Percentiles rank a stretch among this genome's conserved stretches.
These are phyloP conservation scores for Entomophthora muscae DNA, from an alignment of 371 early-diverging fungal species.

Conservation along the genomic window DNA sequence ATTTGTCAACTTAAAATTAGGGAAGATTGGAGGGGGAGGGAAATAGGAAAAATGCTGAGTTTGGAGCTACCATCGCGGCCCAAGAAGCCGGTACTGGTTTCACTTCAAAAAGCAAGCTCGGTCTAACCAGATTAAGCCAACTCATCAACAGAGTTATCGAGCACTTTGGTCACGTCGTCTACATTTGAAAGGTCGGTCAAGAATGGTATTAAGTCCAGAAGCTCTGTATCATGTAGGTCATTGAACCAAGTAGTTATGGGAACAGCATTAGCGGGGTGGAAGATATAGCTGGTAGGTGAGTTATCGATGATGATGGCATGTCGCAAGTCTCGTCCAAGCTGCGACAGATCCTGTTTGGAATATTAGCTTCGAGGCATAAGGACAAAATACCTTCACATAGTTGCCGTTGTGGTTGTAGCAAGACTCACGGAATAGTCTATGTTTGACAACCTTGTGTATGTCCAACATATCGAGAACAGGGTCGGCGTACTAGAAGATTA, in stretches of 20 bases:
- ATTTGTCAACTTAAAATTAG: not conserved
- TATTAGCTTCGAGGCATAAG: not conserved
- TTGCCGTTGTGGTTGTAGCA: conserved; percentile 87
- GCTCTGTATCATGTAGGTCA: conserved; percentile 86
- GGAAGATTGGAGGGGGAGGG: not conserved
- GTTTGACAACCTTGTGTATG: conserved; percentile 58
- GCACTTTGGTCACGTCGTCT: conserved; percentile 70
- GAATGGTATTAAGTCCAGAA: conserved; percentile 83
- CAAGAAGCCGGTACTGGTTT: too few species aligned
- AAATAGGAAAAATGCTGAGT: too few species aligned
- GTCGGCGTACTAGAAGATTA: conserved; percentile 69
- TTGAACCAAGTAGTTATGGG: conserved; percentile 94
- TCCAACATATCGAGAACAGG: conserved; percentile 91
- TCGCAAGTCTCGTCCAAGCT: conserved; percentile 68
- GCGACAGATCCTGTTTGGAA: conserved; percentile 41
- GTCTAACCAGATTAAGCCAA: not conserved
- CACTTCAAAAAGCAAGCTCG: too few species aligned
- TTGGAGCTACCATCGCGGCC: too few species aligned
- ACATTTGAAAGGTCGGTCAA: conserved; percentile 74
- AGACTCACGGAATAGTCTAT: conserved; percentile 88
- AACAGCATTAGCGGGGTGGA: conserved; percentile 88
- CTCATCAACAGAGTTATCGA: conserved; percentile 29
- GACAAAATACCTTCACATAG: conserved; percentile 69
- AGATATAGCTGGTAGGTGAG: conserved; percentile 83
- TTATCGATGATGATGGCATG: conserved; percentile 73